Percentiles rank a stretch among this genome's conserved stretches.
Conservation (phyloP, 306 rosid genomes). For the Pterocarpus santalinus region DNA sequence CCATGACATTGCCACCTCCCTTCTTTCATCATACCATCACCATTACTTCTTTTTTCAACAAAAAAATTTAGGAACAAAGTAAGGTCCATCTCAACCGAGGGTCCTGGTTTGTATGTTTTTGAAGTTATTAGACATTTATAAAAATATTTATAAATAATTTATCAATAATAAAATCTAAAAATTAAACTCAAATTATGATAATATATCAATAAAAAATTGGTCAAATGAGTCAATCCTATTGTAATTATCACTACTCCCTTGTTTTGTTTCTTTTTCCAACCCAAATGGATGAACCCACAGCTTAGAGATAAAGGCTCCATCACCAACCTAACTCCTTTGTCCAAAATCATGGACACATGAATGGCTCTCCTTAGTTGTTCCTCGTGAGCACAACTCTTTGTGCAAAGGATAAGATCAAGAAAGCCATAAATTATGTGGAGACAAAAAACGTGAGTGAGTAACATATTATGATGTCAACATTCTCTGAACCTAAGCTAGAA, state of each 20-base stretch:
- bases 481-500: not conserved
- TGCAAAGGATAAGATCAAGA: not conserved
- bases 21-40: conserved; percentile 27
- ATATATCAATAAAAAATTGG: too few relatives aligned
- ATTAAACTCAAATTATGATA: too few relatives aligned
- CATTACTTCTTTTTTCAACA: not conserved
- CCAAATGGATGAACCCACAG: conserved; percentile 13
- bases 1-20: conserved; percentile 27
- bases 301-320: conserved; percentile 3
- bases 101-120: too few relatives aligned
- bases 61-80: too few relatives aligned
- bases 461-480: not conserved
- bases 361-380: conserved; percentile 38
- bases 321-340: not conserved
- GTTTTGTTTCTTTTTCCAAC: conserved; percentile 41
- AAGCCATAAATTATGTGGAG: not conserved
- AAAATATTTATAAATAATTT: too few relatives aligned
- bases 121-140: too few relatives aligned
- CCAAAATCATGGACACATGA: conserved; percentile 29
- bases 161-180: too few relatives aligned
- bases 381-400: not conserved
- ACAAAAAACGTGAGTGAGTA: not conserved
- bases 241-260: conserved; percentile 29
- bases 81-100: too few relatives aligned
- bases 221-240: too few relatives aligned